Evolutionary conservation across 2,329 filamentous ascomycete species (phyloP), one percentile per base, ranked within the genome.

Genomic region (Colletotrichum liriopes): DNA sequence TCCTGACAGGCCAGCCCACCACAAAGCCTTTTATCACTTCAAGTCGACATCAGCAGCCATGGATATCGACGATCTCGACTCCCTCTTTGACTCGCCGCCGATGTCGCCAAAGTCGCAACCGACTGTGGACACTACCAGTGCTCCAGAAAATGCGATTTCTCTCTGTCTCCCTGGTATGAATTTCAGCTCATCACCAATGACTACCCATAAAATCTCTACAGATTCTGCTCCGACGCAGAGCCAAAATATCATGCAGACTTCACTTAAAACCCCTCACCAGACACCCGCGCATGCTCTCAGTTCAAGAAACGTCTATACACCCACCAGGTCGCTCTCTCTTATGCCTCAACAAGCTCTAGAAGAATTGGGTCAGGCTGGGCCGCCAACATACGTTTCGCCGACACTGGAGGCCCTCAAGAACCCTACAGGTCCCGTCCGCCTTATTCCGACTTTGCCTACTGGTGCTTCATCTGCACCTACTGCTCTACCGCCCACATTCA

Each of bases 1-100:
- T 5, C 5, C 5, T 1, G 1, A 16, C 11, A 18, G 20, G n/a
- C 1, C 14, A 8, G 5, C n/a, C 20, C 23, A 26, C 11, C 1
- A 3, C 4, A 26, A 39, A 7, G 20, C 2, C 12, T 4, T 16
- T 3, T n/a, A n/a, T 43, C 7, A 3, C 4, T 5, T 5, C 12
- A 8, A 18, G 29, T 5, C 18, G 1, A 3, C 6, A 7, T 26
- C 1, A 23, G 7, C 8, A 35, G n/a, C 16, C 4, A 62, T 62
- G 59, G 59, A 51, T n/a, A 32, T 14, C 6, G 18, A 45, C 18
- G 23, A 64, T 12, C 1, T 45, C 4, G 23, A 64, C 11, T 55
- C 49, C 0, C 49, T 55, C n/a, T 64, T 64, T 32, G 49, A 49
- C 26, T 64, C 61, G 7, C 26, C 37, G 23, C 47, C 4, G 7